Evolutionary conservation across 139 green algal genomes (phyloP).

Genomic region (Axilococcus clingmanii): DNA sequence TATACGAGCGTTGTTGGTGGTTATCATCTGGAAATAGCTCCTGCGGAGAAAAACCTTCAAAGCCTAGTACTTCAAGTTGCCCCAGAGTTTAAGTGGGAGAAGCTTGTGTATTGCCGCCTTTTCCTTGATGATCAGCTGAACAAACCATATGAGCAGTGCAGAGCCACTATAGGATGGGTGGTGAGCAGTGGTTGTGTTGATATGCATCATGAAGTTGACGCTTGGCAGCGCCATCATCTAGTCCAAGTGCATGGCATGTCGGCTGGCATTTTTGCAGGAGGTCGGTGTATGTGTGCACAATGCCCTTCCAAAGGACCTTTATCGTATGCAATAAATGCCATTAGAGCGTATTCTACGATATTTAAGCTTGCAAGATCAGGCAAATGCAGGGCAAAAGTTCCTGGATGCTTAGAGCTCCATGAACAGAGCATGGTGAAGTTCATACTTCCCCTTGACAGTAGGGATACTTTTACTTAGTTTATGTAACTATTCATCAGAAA

Average conservation of each 20-base stretch:
- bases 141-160: conserved; percentile 2
- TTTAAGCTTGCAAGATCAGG: too few relatives aligned
- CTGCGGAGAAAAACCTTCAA: neutral
- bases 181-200: neutral
- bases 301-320: neutral
- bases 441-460: too few relatives aligned
- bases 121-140: neutral
- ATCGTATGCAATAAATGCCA: neutral
- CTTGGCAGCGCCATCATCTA: neutral
- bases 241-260: neutral
- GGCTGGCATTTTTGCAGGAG: neutral
- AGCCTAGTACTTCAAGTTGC: neutral
- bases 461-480: too few relatives aligned
- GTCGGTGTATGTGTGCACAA: neutral
- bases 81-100: neutral
- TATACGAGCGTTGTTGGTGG: conserved; percentile 1
- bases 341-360: too few relatives aligned
- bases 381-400: too few relatives aligned
- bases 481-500: too few relatives aligned
- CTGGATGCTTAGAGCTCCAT: too few relatives aligned
- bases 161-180: neutral
- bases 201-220: neutral
- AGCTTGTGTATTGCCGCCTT: neutral
- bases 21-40: neutral
- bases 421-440: too few relatives aligned